Conservation (phyloP, 768 basidiomycete genomes). For the Kwoniella dendrophila region DNA sequence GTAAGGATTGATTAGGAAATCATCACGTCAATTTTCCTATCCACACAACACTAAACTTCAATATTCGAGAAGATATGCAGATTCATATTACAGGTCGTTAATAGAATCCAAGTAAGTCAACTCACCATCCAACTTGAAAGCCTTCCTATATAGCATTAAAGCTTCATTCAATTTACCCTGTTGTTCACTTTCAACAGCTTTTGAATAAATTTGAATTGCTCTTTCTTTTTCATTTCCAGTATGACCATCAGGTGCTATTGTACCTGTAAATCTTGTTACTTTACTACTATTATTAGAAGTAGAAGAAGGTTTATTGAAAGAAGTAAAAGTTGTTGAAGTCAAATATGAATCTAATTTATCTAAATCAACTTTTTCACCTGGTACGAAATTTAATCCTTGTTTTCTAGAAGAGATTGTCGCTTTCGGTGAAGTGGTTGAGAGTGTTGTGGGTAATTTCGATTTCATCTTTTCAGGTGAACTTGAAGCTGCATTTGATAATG, state of each 20-base stretch:
- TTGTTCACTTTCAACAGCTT: slow-evolving; percentile 74
- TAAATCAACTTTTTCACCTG: slow-evolving; percentile 3
- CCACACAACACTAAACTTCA: too few species aligned
- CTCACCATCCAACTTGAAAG: slow-evolving; percentile 69
- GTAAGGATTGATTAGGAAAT: too few species aligned
- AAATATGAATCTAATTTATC: slow-evolving; percentile 11
- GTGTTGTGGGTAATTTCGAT: not conserved
- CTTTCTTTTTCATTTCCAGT: slow-evolving; percentile 18
- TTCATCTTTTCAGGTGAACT: not conserved
- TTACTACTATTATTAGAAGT: too few species aligned
- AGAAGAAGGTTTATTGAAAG: slow-evolving; percentile 1
- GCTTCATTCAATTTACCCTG: slow-evolving; percentile 74
- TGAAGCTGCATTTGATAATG: too few species aligned
- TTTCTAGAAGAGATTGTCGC: not conserved
- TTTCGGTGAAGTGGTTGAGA: not conserved
- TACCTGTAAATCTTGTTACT: slow-evolving; percentile 6
- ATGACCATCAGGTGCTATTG: not conserved
- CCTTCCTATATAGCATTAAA: slow-evolving; percentile 72
- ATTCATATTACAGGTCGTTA: not conserved
- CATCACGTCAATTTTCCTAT: too few species aligned
- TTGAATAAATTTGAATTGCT: slow-evolving; percentile 64
- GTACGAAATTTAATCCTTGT: not conserved
- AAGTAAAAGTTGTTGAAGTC: slow-evolving; percentile 4
- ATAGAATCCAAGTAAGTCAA: not conserved
- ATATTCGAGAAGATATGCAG: not conserved